Evolutionary conservation across 495 filamentous ascomycete genomes (phyloP), one percentile per base, ranked within the genome.

Genomic region (Lepraria neglecta): DNA sequence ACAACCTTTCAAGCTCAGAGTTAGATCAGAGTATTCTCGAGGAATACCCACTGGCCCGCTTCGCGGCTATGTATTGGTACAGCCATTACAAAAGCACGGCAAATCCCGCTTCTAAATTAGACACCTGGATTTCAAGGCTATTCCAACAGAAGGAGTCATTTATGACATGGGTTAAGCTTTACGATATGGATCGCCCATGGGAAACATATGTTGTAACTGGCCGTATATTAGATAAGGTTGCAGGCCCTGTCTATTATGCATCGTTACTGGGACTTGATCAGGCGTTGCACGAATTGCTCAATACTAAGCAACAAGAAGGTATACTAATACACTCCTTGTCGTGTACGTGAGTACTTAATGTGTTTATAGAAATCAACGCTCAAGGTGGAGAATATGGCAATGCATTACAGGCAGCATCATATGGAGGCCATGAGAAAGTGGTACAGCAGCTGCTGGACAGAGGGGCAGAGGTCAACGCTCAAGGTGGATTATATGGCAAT

Each of bases 1-100:
- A 60, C 60, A 27, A 43, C 24, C 59, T 73, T 30, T 69, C 70
- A 31, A 56, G 11, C 6, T 56, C 55, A 1, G 19, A n/a, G 7
- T 47, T 59, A 17, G 46, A 58, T 45, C 30, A 56, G 19, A 46
- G 19, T 46, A 58, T 64, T 19, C 24, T 72, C 35, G 40, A 31
- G 15, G 44, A 67, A 12, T 70, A 65, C 38, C 69, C 70, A 50
- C 33, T 71, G 14, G 71, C 70, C 64, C 30, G 28, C n/a, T 73
- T 60, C 44, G 72, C 71, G 5, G 72, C 72, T 28, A 42, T 19
- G 42, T 46, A 67, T 59, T 73, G 72, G 69, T 66, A 56, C 48
- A 40, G 65, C 55, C 69, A 70, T 58, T 68, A 67, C 43, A 1
- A 59, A 56, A 50, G 17, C 3, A 57, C 40, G 30, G 17, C 15